phyloP scores from a whole-genome alignment of 495 filamentous ascomycete genomes.

The Lophium mytilinum region DNA sequence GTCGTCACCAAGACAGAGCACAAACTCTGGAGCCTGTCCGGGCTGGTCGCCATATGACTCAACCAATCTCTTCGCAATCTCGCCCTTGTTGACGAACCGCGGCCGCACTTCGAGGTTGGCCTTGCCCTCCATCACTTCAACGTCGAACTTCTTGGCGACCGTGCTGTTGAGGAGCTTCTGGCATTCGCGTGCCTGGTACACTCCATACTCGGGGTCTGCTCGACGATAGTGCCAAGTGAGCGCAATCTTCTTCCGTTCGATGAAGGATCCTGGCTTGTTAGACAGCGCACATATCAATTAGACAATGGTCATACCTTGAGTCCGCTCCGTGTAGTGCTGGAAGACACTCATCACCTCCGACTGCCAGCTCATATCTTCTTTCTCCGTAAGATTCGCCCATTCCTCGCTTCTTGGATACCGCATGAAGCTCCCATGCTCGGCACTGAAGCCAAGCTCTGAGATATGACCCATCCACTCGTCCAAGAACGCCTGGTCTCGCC shows the following conservation, averaged over 20 bases:
- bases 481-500: conserved; percentile 82
- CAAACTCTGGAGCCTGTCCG: conserved; percentile 58
- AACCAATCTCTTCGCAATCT: conserved; percentile 75
- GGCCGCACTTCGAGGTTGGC: conserved; percentile 94
- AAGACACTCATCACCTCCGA: conserved; percentile 70
- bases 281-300: not conserved
- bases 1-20: conserved; percentile 86
- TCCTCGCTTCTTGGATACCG: conserved; percentile 59
- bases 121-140: conserved; percentile 93
- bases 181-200: conserved; percentile 66
- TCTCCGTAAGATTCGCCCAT: conserved; percentile 83
- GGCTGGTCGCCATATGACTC: conserved; percentile 47
- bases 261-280: conserved; percentile 59
- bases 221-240: conserved; percentile 96
- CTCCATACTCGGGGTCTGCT: conserved; percentile 74
- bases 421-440: conserved; percentile 94
- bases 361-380: conserved; percentile 83
- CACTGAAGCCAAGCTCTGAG: conserved; percentile 72
- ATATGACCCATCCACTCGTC: conserved; percentile 83
- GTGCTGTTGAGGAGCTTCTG: conserved; percentile 65
- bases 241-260: conserved; percentile 85
- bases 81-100: conserved; percentile 93
- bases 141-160: conserved; percentile 68
- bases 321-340: conserved; percentile 73
- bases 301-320: conserved; percentile 50